Evolutionary conservation across 331 rosid species (phyloP).

Genomic region (Phaseolus coccineus): DNA sequence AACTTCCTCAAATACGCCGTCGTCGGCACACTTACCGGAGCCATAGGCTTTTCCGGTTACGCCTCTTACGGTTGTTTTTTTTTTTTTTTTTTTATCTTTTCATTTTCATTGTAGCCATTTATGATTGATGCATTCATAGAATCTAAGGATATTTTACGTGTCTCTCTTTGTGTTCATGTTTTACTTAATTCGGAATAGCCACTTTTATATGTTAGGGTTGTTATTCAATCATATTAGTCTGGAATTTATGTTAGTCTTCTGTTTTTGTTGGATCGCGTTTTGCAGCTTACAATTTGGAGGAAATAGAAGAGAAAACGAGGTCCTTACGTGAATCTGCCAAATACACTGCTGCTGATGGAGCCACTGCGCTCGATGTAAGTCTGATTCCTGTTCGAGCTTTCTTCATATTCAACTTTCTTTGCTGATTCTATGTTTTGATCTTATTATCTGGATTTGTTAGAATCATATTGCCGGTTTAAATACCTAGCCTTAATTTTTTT

Average conservation of each 20-base stretch:
- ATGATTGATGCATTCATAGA: not conserved
- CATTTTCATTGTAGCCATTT: not conserved
- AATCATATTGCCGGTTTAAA: not conserved
- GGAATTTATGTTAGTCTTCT: not conserved
- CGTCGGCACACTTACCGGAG: slow-evolving; percentile 67
- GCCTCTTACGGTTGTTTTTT: slow-evolving; percentile 69
- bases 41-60: slow-evolving; percentile 62
- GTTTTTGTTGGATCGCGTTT: slow-evolving; percentile 30
- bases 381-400: slow-evolving; percentile 39
- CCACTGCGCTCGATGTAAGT: slow-evolving; percentile 71
- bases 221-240: not conserved
- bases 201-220: not conserved
- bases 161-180: not conserved
- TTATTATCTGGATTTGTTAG: not conserved
- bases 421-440: not conserved
- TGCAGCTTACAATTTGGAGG: slow-evolving; percentile 73
- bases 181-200: not conserved
- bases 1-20: slow-evolving; percentile 68
- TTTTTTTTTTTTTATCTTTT: not conserved
- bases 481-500: not conserved
- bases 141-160: not conserved
- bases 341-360: slow-evolving; percentile 55
- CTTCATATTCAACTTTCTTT: slow-evolving; percentile 21
- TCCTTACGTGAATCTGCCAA: slow-evolving; percentile 58
- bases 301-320: slow-evolving; percentile 72